Percentiles rank a stretch among this genome's conserved stretches.
phyloP scores from a whole-genome alignment of 1,139 yeast species.

The Yamadazyma epiphylla region DNA sequence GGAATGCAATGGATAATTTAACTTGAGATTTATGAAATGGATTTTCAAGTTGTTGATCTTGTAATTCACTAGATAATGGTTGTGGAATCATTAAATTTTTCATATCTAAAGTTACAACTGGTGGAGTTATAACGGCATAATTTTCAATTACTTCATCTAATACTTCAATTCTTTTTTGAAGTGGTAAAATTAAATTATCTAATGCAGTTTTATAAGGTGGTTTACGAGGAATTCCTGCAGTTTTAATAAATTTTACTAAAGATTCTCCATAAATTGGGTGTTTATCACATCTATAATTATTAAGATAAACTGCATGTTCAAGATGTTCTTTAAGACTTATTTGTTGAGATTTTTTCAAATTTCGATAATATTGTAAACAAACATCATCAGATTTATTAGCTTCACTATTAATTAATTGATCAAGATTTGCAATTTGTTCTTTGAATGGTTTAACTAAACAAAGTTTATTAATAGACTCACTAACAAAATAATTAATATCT shows the following conservation, averaged over 20 bases:
- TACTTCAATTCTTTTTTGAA: slow-evolving; percentile 38
- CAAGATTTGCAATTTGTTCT: slow-evolving; percentile 40
- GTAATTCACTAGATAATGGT: slow-evolving; percentile 31
- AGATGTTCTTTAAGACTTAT: slow-evolving; percentile 47
- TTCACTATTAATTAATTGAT: slow-evolving; percentile 28
- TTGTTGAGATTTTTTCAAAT: slow-evolving; percentile 49
- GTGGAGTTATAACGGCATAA: slow-evolving; percentile 85
- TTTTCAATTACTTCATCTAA: slow-evolving; percentile 60
- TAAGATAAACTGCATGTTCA: slow-evolving; percentile 60
- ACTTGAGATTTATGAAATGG: slow-evolving; percentile 86
- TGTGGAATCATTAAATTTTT: slow-evolving; percentile 52
- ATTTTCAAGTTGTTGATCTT: slow-evolving; percentile 37
- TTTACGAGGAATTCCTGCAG: slow-evolving; percentile 11
- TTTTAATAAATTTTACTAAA: slow-evolving; percentile 21
- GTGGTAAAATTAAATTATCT: slow-evolving; percentile 31
- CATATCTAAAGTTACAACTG: slow-evolving; percentile 76
- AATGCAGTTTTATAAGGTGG: slow-evolving; percentile 13
- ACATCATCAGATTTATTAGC: slow-evolving; percentile 35
- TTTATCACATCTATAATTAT: slow-evolving; percentile 56
- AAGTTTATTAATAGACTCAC: slow-evolving; percentile 40
- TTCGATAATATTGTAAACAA: slow-evolving; percentile 59
- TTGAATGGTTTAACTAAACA: slow-evolving; percentile 46
- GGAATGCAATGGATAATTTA: slow-evolving; percentile 88
- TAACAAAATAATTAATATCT: slow-evolving; percentile 42
- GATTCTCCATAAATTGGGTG: slow-evolving; percentile 55